phyloP scores from a whole-genome alignment of 192 early-diverging fungal species.

The Coemansia sp. region DNA sequence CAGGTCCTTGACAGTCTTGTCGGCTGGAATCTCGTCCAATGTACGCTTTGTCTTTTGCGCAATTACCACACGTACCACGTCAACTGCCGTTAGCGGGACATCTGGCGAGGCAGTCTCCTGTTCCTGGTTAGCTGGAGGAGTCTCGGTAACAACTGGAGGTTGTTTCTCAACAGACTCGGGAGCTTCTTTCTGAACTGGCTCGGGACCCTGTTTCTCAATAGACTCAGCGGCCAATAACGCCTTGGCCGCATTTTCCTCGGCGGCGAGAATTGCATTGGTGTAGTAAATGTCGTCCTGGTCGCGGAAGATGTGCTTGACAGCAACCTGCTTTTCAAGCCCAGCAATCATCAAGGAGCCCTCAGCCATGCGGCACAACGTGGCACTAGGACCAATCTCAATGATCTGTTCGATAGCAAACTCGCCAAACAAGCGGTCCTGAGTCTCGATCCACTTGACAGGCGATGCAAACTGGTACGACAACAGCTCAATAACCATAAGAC shows the following conservation, averaged over 20 bases:
- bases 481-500: conserved; percentile 81
- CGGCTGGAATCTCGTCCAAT: conserved; percentile 66
- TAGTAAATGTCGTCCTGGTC: conserved; percentile 31
- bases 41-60: conserved; percentile 90
- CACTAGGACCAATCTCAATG: conserved; percentile 87
- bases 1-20: conserved; percentile 69
- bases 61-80: conserved; percentile 80
- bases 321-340: conserved; percentile 18
- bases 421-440: conserved; percentile 83
- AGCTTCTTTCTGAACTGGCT: neutral
- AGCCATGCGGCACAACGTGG: conserved; percentile 94
- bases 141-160: neutral
- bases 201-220: conserved; percentile 64
- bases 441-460: conserved; percentile 96
- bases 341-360: conserved; percentile 76
- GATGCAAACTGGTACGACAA: conserved; percentile 95
- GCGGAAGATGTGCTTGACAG: conserved; percentile 23
- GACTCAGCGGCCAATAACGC: neutral
- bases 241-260: conserved; percentile 61
- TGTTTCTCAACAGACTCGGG: conserved; percentile 2
- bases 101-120: conserved; percentile 3
- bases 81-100: conserved; percentile 71
- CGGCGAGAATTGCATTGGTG: conserved; percentile 63
- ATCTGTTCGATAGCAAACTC: conserved; percentile 76
- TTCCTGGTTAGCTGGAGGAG: neutral